phyloP scores from a whole-genome alignment of 2,329 filamentous ascomycete genomes.

The Ceratocystis ficicola region DNA sequence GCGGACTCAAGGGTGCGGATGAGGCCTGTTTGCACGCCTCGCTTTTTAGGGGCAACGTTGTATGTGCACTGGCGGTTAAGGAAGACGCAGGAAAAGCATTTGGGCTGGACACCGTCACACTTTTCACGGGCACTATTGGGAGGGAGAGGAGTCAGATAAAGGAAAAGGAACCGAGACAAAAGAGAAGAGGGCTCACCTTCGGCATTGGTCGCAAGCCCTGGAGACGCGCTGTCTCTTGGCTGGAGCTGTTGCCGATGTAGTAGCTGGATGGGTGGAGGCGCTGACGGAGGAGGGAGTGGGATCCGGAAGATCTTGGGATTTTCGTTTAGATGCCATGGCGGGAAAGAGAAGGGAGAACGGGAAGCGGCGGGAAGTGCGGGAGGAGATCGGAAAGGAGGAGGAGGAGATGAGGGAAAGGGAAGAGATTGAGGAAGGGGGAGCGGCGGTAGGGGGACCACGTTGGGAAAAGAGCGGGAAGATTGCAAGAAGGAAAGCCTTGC shows the following conservation, averaged over 20 bases:
- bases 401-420: background rate
- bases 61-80: conserved; percentile 58
- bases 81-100: conserved; percentile 53
- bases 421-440: background rate
- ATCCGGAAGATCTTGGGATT: conserved; percentile 25
- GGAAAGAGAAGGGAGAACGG: background rate
- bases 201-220: conserved; percentile 57
- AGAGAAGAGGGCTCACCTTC: conserved; percentile 28
- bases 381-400: background rate
- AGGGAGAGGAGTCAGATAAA: background rate
- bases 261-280: conserved; percentile 23
- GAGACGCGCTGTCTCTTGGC: conserved; percentile 54
- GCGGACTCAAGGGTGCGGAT: conserved; percentile 60
- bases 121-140: conserved; percentile 47
- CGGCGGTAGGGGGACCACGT: background rate
- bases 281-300: conserved; percentile 24
- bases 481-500: background rate
- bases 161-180: background rate
- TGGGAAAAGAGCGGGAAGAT: background rate
- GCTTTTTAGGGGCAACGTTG: conserved; percentile 59
- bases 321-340: conserved; percentile 33
- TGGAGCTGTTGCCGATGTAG: conserved; percentile 27
- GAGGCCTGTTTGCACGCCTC: conserved; percentile 69
- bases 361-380: background rate
- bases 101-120: conserved; percentile 56